Conservation (phyloP, 148 eudicot species). For the Fagopyrum homotropicum region DNA sequence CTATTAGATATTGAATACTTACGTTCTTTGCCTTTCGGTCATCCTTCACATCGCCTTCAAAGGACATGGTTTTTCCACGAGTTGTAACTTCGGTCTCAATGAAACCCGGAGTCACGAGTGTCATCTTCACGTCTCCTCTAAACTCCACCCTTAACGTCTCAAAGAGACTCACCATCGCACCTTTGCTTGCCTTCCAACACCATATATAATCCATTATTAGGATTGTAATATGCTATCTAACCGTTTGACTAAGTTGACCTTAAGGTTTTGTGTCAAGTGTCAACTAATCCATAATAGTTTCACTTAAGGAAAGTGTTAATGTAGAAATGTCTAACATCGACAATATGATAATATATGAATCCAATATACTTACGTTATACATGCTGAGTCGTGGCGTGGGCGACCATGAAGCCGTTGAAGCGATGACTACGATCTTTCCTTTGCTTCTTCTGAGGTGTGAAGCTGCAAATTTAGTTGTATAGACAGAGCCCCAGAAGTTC, state of each 20-base stretch:
- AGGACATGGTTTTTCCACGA: slow-evolving; percentile 34
- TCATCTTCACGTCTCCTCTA: slow-evolving; percentile 40
- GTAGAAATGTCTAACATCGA: too few relatives aligned
- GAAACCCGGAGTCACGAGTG: slow-evolving; percentile 59
- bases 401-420: slow-evolving; percentile 8
- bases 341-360: too few relatives aligned
- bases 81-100: slow-evolving; percentile 70
- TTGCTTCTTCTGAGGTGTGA: slow-evolving; percentile 13
- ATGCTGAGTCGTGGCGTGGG: slow-evolving; percentile 9
- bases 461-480: slow-evolving; percentile 8
- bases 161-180: slow-evolving; percentile 23
- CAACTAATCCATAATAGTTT: too few relatives aligned
- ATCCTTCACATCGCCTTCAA: slow-evolving; percentile 1
- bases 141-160: slow-evolving; percentile 65
- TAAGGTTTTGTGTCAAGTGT: too few relatives aligned
- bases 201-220: background rate
- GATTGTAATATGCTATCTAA: too few relatives aligned
- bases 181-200: slow-evolving; percentile 11
- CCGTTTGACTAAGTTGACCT: too few relatives aligned
- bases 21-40: background rate
- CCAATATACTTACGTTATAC: slow-evolving; percentile 5
- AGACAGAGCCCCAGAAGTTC: slow-evolving; percentile 14
- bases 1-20: background rate
- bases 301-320: too few relatives aligned
- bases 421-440: slow-evolving; percentile 15